phyloP scores from a whole-genome alignment of 73 alveolate genomes.

The Stentor coeruleus region DNA sequence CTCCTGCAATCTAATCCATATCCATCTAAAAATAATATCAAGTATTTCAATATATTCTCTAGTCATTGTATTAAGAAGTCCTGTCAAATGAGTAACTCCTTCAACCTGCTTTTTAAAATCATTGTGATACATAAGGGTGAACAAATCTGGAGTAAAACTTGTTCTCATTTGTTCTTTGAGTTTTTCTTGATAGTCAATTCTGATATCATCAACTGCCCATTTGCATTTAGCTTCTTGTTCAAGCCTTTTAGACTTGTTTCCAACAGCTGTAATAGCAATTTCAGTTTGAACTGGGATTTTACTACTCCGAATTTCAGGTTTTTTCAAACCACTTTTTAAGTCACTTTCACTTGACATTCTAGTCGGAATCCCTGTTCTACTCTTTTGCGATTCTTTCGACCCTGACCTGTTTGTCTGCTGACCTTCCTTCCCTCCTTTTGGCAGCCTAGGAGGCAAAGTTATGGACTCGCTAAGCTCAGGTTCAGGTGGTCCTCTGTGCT shows the following conservation, averaged over 20 bases:
- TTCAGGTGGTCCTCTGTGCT: constrained; percentile 12
- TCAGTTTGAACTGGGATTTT: background rate
- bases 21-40: constrained; percentile 51
- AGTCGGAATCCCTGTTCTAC: background rate
- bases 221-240: constrained; percentile 66
- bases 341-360: background rate
- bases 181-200: constrained; percentile 65
- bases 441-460: background rate
- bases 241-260: constrained; percentile 72
- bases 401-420: background rate
- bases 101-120: constrained; percentile 56
- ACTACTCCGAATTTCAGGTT: constrained; percentile 19
- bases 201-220: constrained; percentile 62
- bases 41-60: constrained; percentile 30
- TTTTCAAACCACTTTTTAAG: background rate
- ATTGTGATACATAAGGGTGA: constrained; percentile 34
- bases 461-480: background rate
- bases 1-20: constrained; percentile 34
- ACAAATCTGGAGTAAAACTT: background rate
- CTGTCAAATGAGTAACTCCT: constrained; percentile 31
- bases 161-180: constrained; percentile 31
- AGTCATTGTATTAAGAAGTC: constrained; percentile 17
- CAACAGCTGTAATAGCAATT: constrained; percentile 32
- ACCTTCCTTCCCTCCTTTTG: background rate
- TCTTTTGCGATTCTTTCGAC: background rate